A percentile compares a stretch with the other conserved stretches of the same genome.
phyloP scores from a whole-genome alignment of 2,329 filamentous ascomycete genomes.

The Claviceps arundinis region DNA sequence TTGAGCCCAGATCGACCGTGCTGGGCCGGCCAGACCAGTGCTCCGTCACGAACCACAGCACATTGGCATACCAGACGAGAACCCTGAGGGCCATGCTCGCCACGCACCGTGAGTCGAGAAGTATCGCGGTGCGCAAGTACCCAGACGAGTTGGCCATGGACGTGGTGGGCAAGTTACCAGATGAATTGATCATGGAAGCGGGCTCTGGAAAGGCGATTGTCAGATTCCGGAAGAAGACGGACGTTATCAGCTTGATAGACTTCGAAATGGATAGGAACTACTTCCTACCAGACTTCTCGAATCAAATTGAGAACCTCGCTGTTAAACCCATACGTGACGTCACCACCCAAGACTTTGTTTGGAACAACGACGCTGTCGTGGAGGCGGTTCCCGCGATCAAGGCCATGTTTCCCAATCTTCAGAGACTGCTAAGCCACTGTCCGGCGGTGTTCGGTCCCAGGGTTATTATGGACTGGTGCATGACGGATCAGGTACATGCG shows the following conservation, averaged over 20 bases:
- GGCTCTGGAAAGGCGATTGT: slow-evolving; percentile 13
- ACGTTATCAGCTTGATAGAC: slow-evolving; percentile 17
- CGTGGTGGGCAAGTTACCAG: too few species aligned
- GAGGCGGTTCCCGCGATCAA: slow-evolving; percentile 1
- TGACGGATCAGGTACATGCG: slow-evolving; percentile 15
- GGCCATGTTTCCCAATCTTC: slow-evolving; percentile 13
- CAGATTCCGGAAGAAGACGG: slow-evolving; percentile 17
- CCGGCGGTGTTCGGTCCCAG: not conserved
- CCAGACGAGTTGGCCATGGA: slow-evolving; percentile 13
- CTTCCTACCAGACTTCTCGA: slow-evolving; percentile 15
- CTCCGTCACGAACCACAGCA: slow-evolving; percentile 11
- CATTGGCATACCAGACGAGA: slow-evolving; percentile 16
- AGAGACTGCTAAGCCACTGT: slow-evolving; percentile 13
- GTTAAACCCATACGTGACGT: slow-evolving; percentile 7
- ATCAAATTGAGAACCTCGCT: slow-evolving; percentile 17
- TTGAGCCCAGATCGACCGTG: slow-evolving; percentile 1
- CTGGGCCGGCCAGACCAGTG: slow-evolving; percentile 5
- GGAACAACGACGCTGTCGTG: not conserved
- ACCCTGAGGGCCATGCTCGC: slow-evolving; percentile 18
- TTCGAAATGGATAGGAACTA: slow-evolving; percentile 1
- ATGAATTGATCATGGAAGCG: slow-evolving; percentile 15
- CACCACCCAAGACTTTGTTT: not conserved
- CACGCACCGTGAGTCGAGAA: slow-evolving; percentile 22
- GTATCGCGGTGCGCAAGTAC: slow-evolving; percentile 16
- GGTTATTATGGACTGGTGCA: slow-evolving; percentile 16